Conservation (phyloP, 129 eudicot species). For the Gnaphalium uliginosum region DNA sequence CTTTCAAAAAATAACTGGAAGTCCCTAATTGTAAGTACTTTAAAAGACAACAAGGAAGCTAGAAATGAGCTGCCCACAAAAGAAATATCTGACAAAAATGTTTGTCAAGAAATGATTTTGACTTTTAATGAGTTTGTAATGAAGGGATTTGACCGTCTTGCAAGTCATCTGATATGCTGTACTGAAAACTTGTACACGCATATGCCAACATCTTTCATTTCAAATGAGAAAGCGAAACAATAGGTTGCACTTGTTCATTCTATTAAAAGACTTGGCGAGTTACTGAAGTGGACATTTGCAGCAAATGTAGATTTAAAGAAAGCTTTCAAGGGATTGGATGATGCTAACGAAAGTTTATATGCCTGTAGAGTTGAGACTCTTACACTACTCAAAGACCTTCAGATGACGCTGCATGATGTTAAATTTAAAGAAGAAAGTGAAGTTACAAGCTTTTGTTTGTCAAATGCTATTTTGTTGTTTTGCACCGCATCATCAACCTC, state of each 20-base stretch:
- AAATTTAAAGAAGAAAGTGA: background rate
- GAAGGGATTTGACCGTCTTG: conserved; percentile 16
- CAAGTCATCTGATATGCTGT: conserved; percentile 34
- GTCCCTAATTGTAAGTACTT: conserved; percentile 8
- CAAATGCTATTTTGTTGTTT: conserved; percentile 51
- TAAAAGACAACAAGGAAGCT: conserved; percentile 7
- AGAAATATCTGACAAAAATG: background rate
- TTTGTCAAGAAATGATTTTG: conserved; percentile 5
- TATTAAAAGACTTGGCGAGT: conserved; percentile 30
- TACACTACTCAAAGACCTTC: conserved; percentile 31
- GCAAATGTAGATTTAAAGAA: conserved; percentile 24
- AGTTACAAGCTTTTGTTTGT: conserved; percentile 50
- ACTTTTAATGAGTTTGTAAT: conserved; percentile 49
- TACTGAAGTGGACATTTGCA: conserved; percentile 6
- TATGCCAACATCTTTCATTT: conserved; percentile 57
- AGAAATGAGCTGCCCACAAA: conserved; percentile 1
- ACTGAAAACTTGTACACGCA: conserved; percentile 54
- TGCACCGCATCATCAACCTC: conserved; percentile 70
- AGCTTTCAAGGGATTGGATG: conserved; percentile 18
- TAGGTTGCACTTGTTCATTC: conserved; percentile 34
- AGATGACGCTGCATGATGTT: conserved; percentile 28
- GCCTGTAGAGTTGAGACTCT: conserved; percentile 23
- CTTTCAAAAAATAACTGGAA: conserved; percentile 10
- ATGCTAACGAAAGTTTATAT: conserved; percentile 8
- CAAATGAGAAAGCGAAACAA: conserved; percentile 25